These are phyloP conservation scores for Lichina pygmaea DNA, from an alignment of 495 filamentous ascomycete genomes.

Conservation along the genomic window DNA sequence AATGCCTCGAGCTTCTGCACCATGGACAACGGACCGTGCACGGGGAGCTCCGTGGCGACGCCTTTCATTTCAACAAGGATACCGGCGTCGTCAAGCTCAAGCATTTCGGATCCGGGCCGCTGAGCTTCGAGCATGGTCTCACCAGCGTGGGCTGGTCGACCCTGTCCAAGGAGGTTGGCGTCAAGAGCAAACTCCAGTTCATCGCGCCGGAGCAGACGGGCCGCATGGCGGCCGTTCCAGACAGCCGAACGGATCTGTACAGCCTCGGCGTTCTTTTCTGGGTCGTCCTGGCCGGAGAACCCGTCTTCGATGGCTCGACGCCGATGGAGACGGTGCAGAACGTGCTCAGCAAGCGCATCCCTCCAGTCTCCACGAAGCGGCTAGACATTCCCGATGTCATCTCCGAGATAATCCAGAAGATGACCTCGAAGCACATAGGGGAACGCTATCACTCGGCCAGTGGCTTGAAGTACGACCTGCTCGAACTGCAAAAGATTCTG, in stretches of 20 bases:
- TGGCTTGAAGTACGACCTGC: constrained; percentile 52
- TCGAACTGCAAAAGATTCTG: constrained; percentile 38
- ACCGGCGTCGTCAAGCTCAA: constrained; percentile 45
- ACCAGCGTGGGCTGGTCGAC: constrained; percentile 63
- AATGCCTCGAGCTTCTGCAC: constrained; percentile 66
- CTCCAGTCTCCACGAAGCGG: constrained; percentile 42
- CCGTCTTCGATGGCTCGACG: constrained; percentile 48
- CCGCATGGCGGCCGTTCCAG: constrained; percentile 65
- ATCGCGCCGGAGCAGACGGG: constrained; percentile 85
- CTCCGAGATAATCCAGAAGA: constrained; percentile 59
- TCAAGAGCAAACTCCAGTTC: constrained; percentile 61
- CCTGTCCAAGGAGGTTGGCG: constrained; percentile 49
- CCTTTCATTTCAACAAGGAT: constrained; percentile 55
- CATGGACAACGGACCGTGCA: constrained; percentile 62
- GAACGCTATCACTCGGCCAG: constrained; percentile 69
- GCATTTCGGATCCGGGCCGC: constrained; percentile 57
- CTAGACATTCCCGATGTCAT: constrained; percentile 60
- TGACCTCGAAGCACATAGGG: constrained; percentile 60
- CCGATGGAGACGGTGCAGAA: constrained; percentile 74
- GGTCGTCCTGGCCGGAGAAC: constrained; percentile 51
- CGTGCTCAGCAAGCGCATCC: constrained; percentile 49
- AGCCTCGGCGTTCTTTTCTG: constrained; percentile 68
- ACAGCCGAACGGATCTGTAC: constrained; percentile 76
- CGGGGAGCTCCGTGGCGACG: constrained; percentile 66
- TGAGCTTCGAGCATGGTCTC: constrained; percentile 69